phyloP scores from a whole-genome alignment of 2,329 filamentous ascomycete genomes.

The Apiospora malaysiana region DNA sequence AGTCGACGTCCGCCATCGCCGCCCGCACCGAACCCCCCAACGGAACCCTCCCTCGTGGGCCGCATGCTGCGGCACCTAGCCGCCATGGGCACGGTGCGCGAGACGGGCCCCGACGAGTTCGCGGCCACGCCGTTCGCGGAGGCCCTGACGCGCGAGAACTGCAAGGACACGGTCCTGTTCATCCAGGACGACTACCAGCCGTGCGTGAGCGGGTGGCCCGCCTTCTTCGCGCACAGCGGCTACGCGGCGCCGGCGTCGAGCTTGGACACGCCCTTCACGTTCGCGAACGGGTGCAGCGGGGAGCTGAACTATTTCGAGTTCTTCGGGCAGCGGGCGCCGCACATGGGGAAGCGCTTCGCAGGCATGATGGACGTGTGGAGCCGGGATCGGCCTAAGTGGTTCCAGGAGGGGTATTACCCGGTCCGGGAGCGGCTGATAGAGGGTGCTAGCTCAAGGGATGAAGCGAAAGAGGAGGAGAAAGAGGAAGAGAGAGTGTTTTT shows the following conservation, averaged over 20 bases:
- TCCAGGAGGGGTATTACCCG: conserved; percentile 25
- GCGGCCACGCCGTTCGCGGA: conserved; percentile 2
- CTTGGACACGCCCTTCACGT: background rate
- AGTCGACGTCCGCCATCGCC: background rate
- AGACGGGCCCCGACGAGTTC: background rate
- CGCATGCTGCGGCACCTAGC: conserved; percentile 7
- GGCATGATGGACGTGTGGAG: conserved; percentile 5
- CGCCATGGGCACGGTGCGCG: background rate
- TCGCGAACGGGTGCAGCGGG: background rate
- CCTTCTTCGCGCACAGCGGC: background rate
- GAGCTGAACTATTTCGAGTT: background rate
- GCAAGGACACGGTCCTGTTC: background rate
- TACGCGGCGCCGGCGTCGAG: background rate
- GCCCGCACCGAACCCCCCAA: background rate
- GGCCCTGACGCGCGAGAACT: background rate
- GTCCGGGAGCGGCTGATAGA: conserved; percentile 30
- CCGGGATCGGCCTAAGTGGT: conserved; percentile 1
- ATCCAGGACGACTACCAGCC: conserved; percentile 10
- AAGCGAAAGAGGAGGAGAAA: conserved; percentile 25
- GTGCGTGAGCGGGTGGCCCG: background rate
- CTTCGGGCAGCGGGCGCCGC: background rate
- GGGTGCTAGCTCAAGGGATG: conserved; percentile 24
- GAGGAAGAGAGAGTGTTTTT: conserved; percentile 38
- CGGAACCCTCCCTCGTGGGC: background rate
- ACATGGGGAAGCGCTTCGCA: background rate